Conservation (phyloP, 805 yeast genomes). For the Komagataella pseudopastoris region DNA sequence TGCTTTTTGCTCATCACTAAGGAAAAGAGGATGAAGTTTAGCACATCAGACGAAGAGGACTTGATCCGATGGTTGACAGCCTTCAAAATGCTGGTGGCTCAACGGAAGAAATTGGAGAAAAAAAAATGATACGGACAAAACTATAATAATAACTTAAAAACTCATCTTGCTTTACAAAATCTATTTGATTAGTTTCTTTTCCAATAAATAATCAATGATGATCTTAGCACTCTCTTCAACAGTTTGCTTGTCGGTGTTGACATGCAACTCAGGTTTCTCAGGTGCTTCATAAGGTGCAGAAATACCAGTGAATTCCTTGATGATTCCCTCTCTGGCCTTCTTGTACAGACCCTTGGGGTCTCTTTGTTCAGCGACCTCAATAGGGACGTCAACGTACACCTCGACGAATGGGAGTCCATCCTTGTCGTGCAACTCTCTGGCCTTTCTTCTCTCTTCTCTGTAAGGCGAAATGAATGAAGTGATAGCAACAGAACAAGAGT, state of each 20-base stretch:
- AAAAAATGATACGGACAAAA: not conserved
- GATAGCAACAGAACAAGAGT: slow-evolving; percentile 75
- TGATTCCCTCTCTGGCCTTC: slow-evolving; percentile 91
- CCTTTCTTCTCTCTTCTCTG: slow-evolving; percentile 68
- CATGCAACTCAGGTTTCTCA: slow-evolving; percentile 66
- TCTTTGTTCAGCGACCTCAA: slow-evolving; percentile 89
- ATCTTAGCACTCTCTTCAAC: slow-evolving; percentile 73
- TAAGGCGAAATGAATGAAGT: slow-evolving; percentile 94
- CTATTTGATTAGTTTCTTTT: slow-evolving; percentile 19
- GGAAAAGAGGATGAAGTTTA: slow-evolving; percentile 26
- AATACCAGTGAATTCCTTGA: slow-evolving; percentile 90
- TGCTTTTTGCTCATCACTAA: slow-evolving; percentile 36
- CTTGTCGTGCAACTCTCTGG: slow-evolving; percentile 72
- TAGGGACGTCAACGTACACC: slow-evolving; percentile 86
- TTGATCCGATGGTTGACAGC: slow-evolving; percentile 34
- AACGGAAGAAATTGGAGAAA: slow-evolving; percentile 8
- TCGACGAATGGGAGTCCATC: slow-evolving; percentile 75
- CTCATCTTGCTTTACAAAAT: not conserved
- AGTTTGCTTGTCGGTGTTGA: slow-evolving; percentile 55
- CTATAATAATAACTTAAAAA: not conserved
- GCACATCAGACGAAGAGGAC: slow-evolving; percentile 31
- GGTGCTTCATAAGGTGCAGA: slow-evolving; percentile 96
- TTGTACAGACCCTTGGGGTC: slow-evolving; percentile 96
- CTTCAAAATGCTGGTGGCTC: slow-evolving; percentile 20
- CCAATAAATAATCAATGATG: slow-evolving; percentile 54